Conservation (phyloP, 2,329 filamentous ascomycete species). For the Pseudocercospora vitis region DNA sequence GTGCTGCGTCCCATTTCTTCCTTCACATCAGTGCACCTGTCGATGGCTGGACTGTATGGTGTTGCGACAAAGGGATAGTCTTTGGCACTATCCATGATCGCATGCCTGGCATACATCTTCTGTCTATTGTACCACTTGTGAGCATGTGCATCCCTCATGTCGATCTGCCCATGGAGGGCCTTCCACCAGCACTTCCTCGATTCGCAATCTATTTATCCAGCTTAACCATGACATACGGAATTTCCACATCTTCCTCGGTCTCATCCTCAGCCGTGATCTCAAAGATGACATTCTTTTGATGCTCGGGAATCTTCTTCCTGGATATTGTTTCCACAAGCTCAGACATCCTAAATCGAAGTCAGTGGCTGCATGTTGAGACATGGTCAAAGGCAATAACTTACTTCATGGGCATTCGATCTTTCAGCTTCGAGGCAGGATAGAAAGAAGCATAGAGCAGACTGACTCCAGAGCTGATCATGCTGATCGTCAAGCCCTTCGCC, state of each 20-base stretch:
- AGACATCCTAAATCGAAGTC: slow-evolving; percentile 67
- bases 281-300: slow-evolving; percentile 95
- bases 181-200: no score
- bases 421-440: slow-evolving; percentile 78
- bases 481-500: slow-evolving; percentile 74
- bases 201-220: slow-evolving; percentile 53
- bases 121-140: no score
- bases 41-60: no score
- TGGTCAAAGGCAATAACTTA: not conserved
- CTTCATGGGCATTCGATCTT: slow-evolving; percentile 71
- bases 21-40: no score
- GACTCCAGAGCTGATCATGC: slow-evolving; percentile 96
- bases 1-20: no score
- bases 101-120: no score
- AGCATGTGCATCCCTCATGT: no score
- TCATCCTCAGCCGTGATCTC: slow-evolving; percentile 91
- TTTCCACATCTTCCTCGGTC: slow-evolving; percentile 89
- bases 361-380: slow-evolving; percentile 29
- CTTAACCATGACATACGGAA: slow-evolving; percentile 93
- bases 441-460: slow-evolving; percentile 93
- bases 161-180: no score
- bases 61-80: no score
- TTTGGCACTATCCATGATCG: no score
- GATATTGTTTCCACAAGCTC: slow-evolving; percentile 83
- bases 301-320: slow-evolving; percentile 84